Percentiles rank a stretch among this genome's conserved stretches.
Evolutionary conservation across 2,329 filamentous ascomycete species (phyloP).

Genomic region (Colletotrichum eleusines): DNA sequence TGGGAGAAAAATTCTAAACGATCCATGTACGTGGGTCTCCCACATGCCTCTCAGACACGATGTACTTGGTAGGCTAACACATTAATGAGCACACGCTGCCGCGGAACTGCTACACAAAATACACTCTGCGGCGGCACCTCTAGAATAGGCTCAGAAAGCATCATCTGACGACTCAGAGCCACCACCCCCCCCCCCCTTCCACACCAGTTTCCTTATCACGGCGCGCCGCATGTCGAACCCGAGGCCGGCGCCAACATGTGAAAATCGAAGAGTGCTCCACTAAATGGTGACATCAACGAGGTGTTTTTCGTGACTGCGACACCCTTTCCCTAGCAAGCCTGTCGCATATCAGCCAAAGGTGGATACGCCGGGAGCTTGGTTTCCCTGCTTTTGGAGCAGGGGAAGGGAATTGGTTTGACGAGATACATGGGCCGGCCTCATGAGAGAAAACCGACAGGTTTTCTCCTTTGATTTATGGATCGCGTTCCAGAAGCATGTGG

Average conservation of each 20-base stretch:
- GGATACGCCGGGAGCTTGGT: slow-evolving; percentile 3
- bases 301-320: slow-evolving; percentile 21
- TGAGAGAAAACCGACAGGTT: background rate
- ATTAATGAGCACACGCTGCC: slow-evolving; percentile 8
- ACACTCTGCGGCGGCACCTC: slow-evolving; percentile 21
- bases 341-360: slow-evolving; percentile 17
- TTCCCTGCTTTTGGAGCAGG: slow-evolving; percentile 16
- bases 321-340: slow-evolving; percentile 10
- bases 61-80: slow-evolving; percentile 7
- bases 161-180: background rate
- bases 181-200: too few species aligned
- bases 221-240: slow-evolving; percentile 15
- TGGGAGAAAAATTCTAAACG: slow-evolving; percentile 20
- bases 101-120: background rate
- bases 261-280: slow-evolving; percentile 13
- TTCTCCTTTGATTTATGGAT: slow-evolving; percentile 1
- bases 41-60: slow-evolving; percentile 27
- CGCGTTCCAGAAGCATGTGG: slow-evolving; percentile 18
- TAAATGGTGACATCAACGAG: background rate
- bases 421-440: slow-evolving; percentile 13
- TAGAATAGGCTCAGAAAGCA: slow-evolving; percentile 2
- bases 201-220: background rate
- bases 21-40: slow-evolving; percentile 19
- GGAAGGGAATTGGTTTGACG: background rate
- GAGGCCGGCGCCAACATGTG: slow-evolving; percentile 14